A percentile compares a stretch with the other conserved stretches of the same genome.
Conservation (phyloP, 495 filamentous ascomycete species). For the Penicillium turbatum region DNA sequence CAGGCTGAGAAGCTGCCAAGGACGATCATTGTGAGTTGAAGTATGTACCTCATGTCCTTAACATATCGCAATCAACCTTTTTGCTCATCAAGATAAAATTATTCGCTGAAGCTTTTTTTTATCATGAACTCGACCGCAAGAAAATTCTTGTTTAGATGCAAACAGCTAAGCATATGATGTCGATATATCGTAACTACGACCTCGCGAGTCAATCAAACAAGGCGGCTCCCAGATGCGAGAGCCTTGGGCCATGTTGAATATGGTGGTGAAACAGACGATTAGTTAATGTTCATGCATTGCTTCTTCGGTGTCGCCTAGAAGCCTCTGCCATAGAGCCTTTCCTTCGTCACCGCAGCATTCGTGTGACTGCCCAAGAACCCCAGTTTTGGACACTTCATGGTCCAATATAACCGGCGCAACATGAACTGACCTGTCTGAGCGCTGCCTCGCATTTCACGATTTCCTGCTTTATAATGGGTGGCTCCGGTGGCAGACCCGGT, state of each 20-base stretch:
- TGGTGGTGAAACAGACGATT: slow-evolving; percentile 29
- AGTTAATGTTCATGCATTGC: slow-evolving; percentile 44
- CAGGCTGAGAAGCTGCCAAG: neutral
- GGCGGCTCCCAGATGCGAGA: slow-evolving; percentile 35
- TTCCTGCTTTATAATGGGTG: slow-evolving; percentile 39
- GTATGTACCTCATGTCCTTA: neutral
- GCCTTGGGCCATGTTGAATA: slow-evolving; percentile 39
- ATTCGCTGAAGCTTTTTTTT: neutral
- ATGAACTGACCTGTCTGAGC: slow-evolving; percentile 38
- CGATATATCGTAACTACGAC: neutral
- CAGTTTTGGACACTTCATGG: slow-evolving; percentile 41
- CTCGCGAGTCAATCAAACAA: slow-evolving; percentile 21
- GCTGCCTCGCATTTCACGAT: slow-evolving; percentile 35
- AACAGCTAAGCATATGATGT: neutral
- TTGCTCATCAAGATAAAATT: neutral
- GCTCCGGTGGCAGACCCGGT: slow-evolving; percentile 45
- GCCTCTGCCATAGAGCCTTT: slow-evolving; percentile 22
- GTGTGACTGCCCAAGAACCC: slow-evolving; percentile 42
- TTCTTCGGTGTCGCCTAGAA: slow-evolving; percentile 40
- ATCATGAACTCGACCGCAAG: neutral
- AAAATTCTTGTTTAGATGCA: neutral
- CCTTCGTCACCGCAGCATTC: slow-evolving; percentile 25
- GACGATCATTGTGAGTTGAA: neutral
- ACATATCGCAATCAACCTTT: neutral
- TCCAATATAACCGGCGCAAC: slow-evolving; percentile 32